A percentile compares a stretch with the other conserved stretches of the same genome.
Evolutionary conservation across 2,329 filamentous ascomycete species (phyloP).

Genomic region (Lachnellula subtilissima): DNA sequence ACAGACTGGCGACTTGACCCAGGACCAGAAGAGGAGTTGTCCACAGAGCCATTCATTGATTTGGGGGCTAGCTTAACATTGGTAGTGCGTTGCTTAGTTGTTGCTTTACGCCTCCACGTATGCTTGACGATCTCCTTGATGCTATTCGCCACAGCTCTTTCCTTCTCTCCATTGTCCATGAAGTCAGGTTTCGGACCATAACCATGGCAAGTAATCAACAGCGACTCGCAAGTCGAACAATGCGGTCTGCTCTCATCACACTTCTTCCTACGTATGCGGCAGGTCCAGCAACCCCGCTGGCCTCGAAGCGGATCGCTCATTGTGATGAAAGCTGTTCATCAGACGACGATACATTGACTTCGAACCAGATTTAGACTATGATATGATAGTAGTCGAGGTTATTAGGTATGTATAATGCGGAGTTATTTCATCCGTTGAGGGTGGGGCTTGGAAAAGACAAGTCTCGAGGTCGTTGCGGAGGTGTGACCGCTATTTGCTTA

Average conservation of each 20-base stretch:
- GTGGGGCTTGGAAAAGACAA: too few relatives aligned
- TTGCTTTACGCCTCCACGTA: slow-evolving; percentile 37
- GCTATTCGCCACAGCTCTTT: neutral
- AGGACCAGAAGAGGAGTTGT: neutral
- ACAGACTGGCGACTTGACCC: too few relatives aligned
- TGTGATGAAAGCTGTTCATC: neutral
- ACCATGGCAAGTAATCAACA: slow-evolving; percentile 53
- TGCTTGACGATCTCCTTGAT: slow-evolving; percentile 36
- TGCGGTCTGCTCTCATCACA: slow-evolving; percentile 57
- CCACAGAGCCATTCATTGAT: neutral
- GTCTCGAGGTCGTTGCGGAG: too few relatives aligned
- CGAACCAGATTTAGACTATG: too few relatives aligned
- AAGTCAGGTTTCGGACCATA: slow-evolving; percentile 34
- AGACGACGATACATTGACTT: too few relatives aligned
- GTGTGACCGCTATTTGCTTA: too few relatives aligned
- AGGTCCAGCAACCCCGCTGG: slow-evolving; percentile 55
- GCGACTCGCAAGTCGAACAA: slow-evolving; percentile 48
- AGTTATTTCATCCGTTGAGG: too few relatives aligned
- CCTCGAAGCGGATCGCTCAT: slow-evolving; percentile 8
- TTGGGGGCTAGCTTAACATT: neutral
- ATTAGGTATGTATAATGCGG: too few relatives aligned
- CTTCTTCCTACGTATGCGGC: slow-evolving; percentile 60
- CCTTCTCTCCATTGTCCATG: slow-evolving; percentile 11
- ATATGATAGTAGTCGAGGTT: too few relatives aligned
- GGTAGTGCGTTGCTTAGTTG: neutral